Evolutionary conservation across 140 eudicot species (phyloP).

Genomic region (Anethum foeniculum): DNA sequence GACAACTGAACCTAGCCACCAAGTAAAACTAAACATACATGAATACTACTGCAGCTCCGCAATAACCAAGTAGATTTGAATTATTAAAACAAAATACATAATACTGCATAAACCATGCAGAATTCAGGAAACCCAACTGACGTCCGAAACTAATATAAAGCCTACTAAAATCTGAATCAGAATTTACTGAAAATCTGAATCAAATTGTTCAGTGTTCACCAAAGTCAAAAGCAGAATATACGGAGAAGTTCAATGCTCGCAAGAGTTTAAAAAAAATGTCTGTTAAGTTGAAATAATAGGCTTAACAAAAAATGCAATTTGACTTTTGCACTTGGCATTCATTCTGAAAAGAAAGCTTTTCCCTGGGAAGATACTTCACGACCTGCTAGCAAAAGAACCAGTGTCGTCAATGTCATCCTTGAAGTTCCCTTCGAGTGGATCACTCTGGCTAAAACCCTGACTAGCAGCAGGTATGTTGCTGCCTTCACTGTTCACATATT

Average conservation of each 20-base stretch:
- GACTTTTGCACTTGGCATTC: not conserved
- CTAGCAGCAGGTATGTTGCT: constrained; percentile 17
- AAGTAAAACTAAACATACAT: not conserved
- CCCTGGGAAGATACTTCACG: not conserved
- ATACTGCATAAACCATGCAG: not conserved
- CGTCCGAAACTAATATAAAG: not conserved
- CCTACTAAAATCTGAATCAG: not conserved
- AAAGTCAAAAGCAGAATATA: not conserved
- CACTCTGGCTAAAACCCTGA: constrained; percentile 8
- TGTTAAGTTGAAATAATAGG: not conserved
- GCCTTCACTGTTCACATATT: constrained; percentile 5
- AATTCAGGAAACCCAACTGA: not conserved
- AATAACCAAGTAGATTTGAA: not conserved
- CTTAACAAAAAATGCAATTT: not conserved
- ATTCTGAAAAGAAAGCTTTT: not conserved
- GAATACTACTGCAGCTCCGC: not conserved
- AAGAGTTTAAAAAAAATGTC: not conserved
- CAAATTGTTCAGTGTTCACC: not conserved
- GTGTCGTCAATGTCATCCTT: constrained; percentile 35
- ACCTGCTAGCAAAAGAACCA: constrained; percentile 51
- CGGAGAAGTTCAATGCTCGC: not conserved
- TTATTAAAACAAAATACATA: not conserved
- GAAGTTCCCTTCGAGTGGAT: constrained; percentile 29
- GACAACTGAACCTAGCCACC: not conserved
- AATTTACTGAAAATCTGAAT: not conserved